Conservation (phyloP, 129 eudicot genomes). For the Tanacetum coccineum region DNA sequence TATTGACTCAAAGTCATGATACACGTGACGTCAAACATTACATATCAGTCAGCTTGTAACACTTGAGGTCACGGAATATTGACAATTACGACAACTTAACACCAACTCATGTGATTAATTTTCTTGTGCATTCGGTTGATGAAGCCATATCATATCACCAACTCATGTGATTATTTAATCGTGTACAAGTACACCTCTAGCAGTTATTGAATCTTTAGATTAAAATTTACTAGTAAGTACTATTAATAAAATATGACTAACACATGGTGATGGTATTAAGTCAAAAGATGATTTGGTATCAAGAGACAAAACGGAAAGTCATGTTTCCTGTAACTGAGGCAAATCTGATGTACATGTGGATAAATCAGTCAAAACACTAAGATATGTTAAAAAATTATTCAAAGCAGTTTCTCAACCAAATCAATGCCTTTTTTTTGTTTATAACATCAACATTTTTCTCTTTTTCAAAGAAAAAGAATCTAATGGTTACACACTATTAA, state of each 20-base stretch:
- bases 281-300: constrained; percentile 20
- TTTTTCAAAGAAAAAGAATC: too few species aligned
- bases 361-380: constrained; percentile 1
- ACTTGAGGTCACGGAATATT: too few species aligned
- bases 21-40: too few species aligned
- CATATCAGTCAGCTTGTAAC: too few species aligned
- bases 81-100: too few species aligned
- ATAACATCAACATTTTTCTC: neutral
- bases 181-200: too few species aligned
- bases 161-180: too few species aligned
- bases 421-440: neutral
- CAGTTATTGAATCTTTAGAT: neutral
- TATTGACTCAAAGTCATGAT: too few species aligned
- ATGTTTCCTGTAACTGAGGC: constrained; percentile 26
- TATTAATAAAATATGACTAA: neutral
- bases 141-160: too few species aligned
- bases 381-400: neutral
- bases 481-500: too few species aligned
- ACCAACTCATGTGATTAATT: too few species aligned
- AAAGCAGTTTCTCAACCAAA: neutral
- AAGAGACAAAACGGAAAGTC: constrained; percentile 4
- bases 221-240: neutral
- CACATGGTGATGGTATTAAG: constrained; percentile 2
- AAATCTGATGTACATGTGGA: constrained; percentile 9
- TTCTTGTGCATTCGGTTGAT: too few species aligned